Evolutionary conservation across 306 rosid genomes (phyloP).

Genomic region (Trifolium fragiferum): DNA sequence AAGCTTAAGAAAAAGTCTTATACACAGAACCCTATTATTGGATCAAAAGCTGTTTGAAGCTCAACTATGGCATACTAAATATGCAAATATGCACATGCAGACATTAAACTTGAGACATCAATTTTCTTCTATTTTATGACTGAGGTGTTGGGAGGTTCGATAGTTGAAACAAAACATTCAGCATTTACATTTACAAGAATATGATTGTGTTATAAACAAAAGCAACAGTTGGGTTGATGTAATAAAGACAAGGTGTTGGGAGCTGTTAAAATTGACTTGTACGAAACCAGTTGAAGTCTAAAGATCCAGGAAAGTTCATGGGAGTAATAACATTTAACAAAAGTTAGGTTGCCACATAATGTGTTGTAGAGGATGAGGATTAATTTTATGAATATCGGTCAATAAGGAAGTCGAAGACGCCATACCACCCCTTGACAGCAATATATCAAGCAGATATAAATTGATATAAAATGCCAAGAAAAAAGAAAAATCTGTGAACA

Average conservation of each 20-base stretch:
- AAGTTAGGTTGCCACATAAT: constrained; percentile 8
- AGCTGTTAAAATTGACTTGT: background rate
- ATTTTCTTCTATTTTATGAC: constrained; percentile 4
- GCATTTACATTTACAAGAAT: background rate
- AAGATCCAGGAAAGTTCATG: too few species aligned
- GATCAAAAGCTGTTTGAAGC: constrained; percentile 17
- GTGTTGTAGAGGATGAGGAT: background rate
- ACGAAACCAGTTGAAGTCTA: background rate
- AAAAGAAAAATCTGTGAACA: background rate
- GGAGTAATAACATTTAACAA: too few species aligned
- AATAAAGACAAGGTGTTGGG: constrained; percentile 1
- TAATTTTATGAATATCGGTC: constrained; percentile 9
- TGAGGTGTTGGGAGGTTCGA: constrained; percentile 14
- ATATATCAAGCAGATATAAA: background rate
- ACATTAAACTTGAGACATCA: constrained; percentile 14
- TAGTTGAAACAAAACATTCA: background rate
- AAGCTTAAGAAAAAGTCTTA: constrained; percentile 2
- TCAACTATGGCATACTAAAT: background rate
- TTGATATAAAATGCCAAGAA: constrained; percentile 12
- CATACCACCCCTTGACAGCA: too few species aligned
- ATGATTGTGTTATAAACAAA: constrained; percentile 17
- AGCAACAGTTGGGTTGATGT: background rate
- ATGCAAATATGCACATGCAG: background rate
- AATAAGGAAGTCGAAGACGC: too few species aligned
- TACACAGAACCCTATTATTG: constrained; percentile 19